These are phyloP conservation scores for Diaporthe batatas DNA, from an alignment of 2,329 filamentous ascomycete species.

Conservation along the genomic window DNA sequence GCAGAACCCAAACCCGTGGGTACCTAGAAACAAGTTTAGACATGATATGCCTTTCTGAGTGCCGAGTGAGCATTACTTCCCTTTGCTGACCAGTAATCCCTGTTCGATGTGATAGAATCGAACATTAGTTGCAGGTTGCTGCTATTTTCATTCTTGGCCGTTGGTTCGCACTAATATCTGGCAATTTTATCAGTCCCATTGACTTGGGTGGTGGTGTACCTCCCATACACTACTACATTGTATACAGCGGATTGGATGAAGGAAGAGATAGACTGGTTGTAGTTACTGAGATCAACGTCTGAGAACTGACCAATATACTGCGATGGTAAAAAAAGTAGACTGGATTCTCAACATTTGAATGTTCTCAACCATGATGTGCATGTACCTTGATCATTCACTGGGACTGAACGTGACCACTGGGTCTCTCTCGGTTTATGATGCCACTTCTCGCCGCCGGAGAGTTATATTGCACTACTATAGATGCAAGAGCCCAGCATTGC, in stretches of 20 bases:
- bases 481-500: too few species aligned
- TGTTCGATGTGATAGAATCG: constrained; percentile 6
- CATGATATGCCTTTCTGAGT: accelerated
- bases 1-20: too few species aligned
- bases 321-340: not conserved
- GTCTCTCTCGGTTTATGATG: too few species aligned
- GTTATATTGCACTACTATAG: too few species aligned
- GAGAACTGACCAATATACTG: not conserved
- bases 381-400: too few species aligned
- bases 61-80: not conserved
- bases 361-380: too few species aligned
- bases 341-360: too few species aligned
- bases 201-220: not conserved
- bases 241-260: not conserved
- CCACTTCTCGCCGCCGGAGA: too few species aligned
- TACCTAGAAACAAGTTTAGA: not conserved
- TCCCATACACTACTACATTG: not conserved
- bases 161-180: not conserved
- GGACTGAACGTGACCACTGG: too few species aligned
- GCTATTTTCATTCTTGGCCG: constrained; percentile 2
- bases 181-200: constrained; percentile 12
- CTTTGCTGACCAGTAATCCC: constrained; percentile 15
- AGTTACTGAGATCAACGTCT: constrained; percentile 13
- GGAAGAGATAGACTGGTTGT: not conserved
- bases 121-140: constrained; percentile 18